phyloP scores from a whole-genome alignment of 805 yeast genomes.

The Scheffersomyces stipitis region DNA sequence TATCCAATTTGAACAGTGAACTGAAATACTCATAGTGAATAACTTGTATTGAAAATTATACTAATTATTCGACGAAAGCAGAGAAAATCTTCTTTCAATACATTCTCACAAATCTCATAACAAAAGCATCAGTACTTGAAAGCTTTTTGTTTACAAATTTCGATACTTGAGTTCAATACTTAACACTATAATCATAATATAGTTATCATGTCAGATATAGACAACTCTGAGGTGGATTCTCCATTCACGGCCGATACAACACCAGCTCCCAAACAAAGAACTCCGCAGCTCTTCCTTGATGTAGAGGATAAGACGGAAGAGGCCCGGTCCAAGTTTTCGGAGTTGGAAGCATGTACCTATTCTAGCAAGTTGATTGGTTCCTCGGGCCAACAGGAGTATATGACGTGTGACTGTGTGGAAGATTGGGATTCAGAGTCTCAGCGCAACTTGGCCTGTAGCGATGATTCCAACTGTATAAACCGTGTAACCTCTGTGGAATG shows the following conservation, averaged over 20 bases:
- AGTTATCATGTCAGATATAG: slow-evolving; percentile 5
- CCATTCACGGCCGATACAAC: not conserved
- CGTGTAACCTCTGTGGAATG: slow-evolving; percentile 92
- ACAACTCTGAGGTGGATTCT: slow-evolving; percentile 1
- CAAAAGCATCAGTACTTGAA: too few relatives aligned
- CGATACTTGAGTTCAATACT: too few relatives aligned
- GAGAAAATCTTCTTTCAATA: too few relatives aligned
- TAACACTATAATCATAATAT: too few relatives aligned
- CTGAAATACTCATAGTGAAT: too few relatives aligned
- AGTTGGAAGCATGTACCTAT: slow-evolving; percentile 61
- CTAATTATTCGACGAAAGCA: too few relatives aligned
- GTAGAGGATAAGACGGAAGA: slow-evolving; percentile 64
- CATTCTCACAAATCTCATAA: too few relatives aligned
- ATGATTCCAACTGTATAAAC: slow-evolving; percentile 86
- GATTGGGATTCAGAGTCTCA: slow-evolving; percentile 40
- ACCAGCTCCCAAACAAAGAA: slow-evolving; percentile 1
- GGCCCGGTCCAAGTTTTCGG: slow-evolving; percentile 60
- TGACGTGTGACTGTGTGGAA: slow-evolving; percentile 87
- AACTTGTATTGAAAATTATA: too few relatives aligned
- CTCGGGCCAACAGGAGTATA: slow-evolving; percentile 74
- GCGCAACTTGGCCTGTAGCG: slow-evolving; percentile 69
- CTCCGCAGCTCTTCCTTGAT: slow-evolving; percentile 32
- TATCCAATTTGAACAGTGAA: too few relatives aligned
- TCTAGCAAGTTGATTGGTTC: slow-evolving; percentile 60
- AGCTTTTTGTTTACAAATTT: too few relatives aligned